These are phyloP conservation scores for Nicotiana knightiana DNA, from an alignment of 257 asterid species.

Conservation along the genomic window DNA sequence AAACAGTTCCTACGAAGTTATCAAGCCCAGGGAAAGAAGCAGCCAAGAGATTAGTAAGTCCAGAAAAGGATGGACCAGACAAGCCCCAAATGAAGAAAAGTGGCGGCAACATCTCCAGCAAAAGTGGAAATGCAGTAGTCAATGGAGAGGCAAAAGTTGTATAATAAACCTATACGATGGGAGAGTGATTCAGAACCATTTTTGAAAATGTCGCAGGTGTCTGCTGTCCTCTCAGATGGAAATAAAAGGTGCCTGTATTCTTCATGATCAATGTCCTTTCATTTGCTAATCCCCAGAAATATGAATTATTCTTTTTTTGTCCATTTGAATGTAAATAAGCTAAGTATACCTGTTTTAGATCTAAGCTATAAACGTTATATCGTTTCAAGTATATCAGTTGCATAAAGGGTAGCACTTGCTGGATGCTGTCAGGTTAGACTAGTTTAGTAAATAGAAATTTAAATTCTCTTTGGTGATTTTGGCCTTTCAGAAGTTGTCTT, in stretches of 20 bases:
- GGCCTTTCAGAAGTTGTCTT: neutral
- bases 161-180: constrained; percentile 11
- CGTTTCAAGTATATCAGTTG: neutral
- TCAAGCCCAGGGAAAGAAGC: constrained; percentile 25
- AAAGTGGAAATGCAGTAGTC: constrained; percentile 38
- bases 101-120: constrained; percentile 29
- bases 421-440: neutral
- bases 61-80: constrained; percentile 42
- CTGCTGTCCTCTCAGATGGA: neutral
- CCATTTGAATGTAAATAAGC: neutral
- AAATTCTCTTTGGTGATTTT: neutral
- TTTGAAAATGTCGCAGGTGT: neutral
- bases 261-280: neutral
- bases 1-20: constrained; percentile 7
- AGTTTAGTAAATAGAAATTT: neutral
- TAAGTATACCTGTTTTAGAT: neutral
- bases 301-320: neutral
- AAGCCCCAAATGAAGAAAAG: constrained; percentile 34
- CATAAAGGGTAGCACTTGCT: neutral
- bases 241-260: neutral
- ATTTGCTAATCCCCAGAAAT: neutral
- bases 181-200: neutral
- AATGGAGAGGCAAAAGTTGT: constrained; percentile 76
- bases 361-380: neutral
- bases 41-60: constrained; percentile 32